Evolutionary conservation across 306 rosid genomes (phyloP).

Genomic region (Quercus aquifolioides): DNA sequence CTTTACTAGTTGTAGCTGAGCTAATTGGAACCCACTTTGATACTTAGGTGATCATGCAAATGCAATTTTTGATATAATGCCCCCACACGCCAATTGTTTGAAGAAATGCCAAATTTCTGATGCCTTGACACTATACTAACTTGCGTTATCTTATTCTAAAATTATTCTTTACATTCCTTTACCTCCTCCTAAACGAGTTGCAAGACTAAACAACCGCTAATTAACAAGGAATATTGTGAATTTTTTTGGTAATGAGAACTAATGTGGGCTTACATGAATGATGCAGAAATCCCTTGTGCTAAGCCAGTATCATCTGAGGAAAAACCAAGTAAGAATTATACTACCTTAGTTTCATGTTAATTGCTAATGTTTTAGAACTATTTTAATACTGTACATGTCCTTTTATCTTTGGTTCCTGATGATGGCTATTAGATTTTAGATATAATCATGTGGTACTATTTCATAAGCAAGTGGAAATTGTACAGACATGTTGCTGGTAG

Average conservation of each 20-base stretch:
- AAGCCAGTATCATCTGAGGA: slow-evolving; percentile 37
- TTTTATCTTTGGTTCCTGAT: not conserved
- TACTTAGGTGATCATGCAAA: not conserved
- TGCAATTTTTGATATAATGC: not conserved
- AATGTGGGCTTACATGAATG: slow-evolving; percentile 20
- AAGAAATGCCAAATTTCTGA: not conserved
- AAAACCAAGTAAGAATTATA: slow-evolving; percentile 44
- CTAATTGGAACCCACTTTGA: not conserved
- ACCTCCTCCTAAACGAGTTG: no score
- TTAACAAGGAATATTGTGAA: not conserved
- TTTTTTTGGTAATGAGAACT: slow-evolving; percentile 3
- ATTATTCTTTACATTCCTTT: no score
- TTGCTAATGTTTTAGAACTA: not conserved
- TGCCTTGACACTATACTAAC: not conserved
- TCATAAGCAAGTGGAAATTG: not conserved
- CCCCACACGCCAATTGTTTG: not conserved
- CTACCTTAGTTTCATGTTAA: not conserved
- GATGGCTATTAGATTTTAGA: not conserved
- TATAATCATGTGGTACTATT: not conserved
- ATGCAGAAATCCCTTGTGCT: slow-evolving; percentile 65
- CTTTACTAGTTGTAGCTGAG: no score
- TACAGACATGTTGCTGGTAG: not conserved
- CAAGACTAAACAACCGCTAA: not conserved
- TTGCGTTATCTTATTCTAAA: not conserved
- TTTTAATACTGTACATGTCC: not conserved